Evolutionary conservation across 225 moss, liverwort and hornwort genomes (phyloP), one percentile per base, ranked within the genome.

Genomic region (Neckera pumila): DNA sequence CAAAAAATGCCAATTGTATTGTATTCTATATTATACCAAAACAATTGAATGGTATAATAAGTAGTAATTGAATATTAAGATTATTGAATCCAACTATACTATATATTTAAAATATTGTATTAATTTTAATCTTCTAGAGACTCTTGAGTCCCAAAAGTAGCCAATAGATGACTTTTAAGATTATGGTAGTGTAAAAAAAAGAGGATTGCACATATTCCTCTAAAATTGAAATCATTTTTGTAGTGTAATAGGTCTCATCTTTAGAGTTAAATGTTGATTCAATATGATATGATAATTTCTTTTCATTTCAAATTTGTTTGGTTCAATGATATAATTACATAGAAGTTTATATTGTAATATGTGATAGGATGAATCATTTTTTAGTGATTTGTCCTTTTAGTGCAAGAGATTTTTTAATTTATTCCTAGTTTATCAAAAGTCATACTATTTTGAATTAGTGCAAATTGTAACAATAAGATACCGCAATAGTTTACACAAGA

Each of bases 101-200:
- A 6, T 64, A 17, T 4, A 18, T 64, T 64, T 61, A 2, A 67
- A 4, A 18, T 11, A 20, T 36, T 1, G 0, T 20, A 20, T 6
- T n/a, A n/a, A n/a, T n/a, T 3, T 66, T 20, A 3, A 20, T 11
- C 20, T 0, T 36, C 1, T 1, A 36, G 21, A 20, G 36, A 65
- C 1, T 2, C 5, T 42, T 26, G 2, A 42, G 5, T 1, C 5
- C 9, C 1, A 23, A 70, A 25, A 25, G 4, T 13, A 2, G 14
- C 3, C 1, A 1, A 70, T 70, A 8, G 40, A 70, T 70, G 40
- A 42, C 22, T 40, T 26, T 42, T 8, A 26, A 42, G 8, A 42
- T 26, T 42, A 26, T 15, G 5, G 2, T 15, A 42, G 26, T 71
- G 9, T 71, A 71, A 9, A 40, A 8, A 70, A 42, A 26, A 5